Base-by-base conservation (phyloP, 1,284 basidiomycete species). In the Ceratobasidium sp. region DNA sequence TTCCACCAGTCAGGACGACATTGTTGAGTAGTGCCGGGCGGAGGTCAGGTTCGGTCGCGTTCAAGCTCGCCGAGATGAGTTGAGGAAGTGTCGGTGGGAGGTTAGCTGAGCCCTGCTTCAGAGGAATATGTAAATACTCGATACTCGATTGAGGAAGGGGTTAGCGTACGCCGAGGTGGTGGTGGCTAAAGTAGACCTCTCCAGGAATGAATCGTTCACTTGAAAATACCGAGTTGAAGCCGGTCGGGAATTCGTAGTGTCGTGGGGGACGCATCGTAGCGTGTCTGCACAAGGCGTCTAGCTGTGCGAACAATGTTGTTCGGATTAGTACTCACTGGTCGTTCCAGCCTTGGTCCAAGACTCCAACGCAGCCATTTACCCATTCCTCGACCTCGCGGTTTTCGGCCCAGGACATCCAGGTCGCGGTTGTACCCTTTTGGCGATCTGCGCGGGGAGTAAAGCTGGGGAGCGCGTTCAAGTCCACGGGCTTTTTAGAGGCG, bases 241-340 rank as follows among this genome's bases (percentile, higher is more conserved):
- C 97, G 53, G 94, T 94, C 0, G 97, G 94, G 82, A 99, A 98
- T 80, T 99, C 97, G 81, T 96, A 99, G 74, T 85, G 90, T 74
- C 83, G 85, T 52, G 80, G 77, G 22, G 83, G 84, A 52, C 85
- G 84, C 69, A 82, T 78, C 17, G 82, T 80, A 68, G 87, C 85
- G 68, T 79, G 79, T 73, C 88, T 89, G 71, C 1, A 70, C 32
- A 6, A 7, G 17, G 15, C 22, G 53, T 0, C 7, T 42, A 70
- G 50, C 47, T 27, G 8, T 8, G 17, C 3, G 8, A 10, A 31
- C 4, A n/a, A 25, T 22, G 32, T 12, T 17, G 35, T 32, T 25
- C 43, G 38, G 27, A 43, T 34, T 5, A 20, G 45, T 42, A 75
- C 87, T 75, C 72, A 92, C 90, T 91, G 86, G 58, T 96, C 93